Evolutionary conservation across 257 asterid genomes (phyloP).

Genomic region (Solanum chilense): DNA sequence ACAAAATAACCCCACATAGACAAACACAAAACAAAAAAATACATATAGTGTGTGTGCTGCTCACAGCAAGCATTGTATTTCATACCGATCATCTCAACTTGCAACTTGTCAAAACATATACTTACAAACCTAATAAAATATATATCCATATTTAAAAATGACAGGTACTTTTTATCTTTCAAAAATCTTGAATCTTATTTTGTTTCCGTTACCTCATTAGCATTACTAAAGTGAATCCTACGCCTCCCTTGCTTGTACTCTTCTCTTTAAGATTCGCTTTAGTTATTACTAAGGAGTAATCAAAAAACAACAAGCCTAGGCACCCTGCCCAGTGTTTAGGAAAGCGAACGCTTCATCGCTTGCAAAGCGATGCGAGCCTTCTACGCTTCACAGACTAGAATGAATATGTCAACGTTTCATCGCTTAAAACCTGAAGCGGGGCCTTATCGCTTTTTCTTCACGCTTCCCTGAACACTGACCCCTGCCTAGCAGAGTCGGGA

Average conservation of each 20-base stretch:
- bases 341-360: no score
- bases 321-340: background rate
- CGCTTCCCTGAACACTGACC: no score
- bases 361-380: no score
- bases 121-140: background rate
- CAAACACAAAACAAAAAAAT: background rate
- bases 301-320: background rate
- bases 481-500: fast-evolving
- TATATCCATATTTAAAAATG: no score
- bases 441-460: no score
- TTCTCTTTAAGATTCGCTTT: background rate
- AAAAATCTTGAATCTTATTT: background rate
- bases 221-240: background rate
- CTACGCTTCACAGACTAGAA: no score
- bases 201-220: background rate
- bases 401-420: no score
- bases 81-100: background rate
- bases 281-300: background rate
- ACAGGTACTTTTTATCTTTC: background rate
- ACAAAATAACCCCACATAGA: background rate
- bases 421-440: no score
- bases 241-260: background rate
- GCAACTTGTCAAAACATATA: background rate
- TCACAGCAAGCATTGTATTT: background rate
- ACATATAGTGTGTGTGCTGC: background rate